A percentile compares a stretch with the other conserved stretches of the same genome.
These are phyloP conservation scores for Talaromyces albobiverticillius DNA, from an alignment of 2,329 filamentous ascomycete genomes.

Conservation along the genomic window DNA sequence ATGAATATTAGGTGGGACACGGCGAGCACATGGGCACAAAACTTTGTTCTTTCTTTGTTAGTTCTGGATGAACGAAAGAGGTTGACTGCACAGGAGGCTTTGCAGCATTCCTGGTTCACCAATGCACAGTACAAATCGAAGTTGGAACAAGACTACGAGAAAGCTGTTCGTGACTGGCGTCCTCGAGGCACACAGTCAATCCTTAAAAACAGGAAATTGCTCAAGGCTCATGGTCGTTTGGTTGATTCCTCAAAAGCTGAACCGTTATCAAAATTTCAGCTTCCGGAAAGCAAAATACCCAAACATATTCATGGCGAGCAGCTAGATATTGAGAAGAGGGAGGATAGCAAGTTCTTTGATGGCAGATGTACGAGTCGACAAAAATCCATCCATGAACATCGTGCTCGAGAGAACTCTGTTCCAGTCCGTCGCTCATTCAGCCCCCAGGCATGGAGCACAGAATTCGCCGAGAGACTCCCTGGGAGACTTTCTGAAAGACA, in stretches of 20 bases:
- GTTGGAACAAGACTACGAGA: slow-evolving; percentile 49
- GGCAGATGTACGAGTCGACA: neutral
- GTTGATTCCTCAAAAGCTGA: neutral
- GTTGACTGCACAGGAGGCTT: slow-evolving; percentile 53
- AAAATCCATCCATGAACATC: neutral
- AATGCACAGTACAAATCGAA: slow-evolving; percentile 43
- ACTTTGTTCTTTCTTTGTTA: slow-evolving; percentile 54
- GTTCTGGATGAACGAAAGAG: slow-evolving; percentile 49
- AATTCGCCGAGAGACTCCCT: neutral
- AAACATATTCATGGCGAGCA: neutral
- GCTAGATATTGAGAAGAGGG: neutral
- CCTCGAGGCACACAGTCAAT: slow-evolving; percentile 29
- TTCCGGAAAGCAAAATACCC: neutral
- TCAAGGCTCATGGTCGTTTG: neutral
- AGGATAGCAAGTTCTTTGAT: neutral
- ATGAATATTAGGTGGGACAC: slow-evolving; percentile 41
- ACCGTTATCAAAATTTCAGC: neutral
- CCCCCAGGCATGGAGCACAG: slow-evolving; percentile 1
- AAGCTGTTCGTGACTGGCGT: slow-evolving; percentile 50
- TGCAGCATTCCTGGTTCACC: slow-evolving; percentile 57
- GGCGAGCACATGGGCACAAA: slow-evolving; percentile 45
- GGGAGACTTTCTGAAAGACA: neutral
- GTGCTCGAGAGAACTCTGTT: neutral
- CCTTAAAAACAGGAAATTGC: neutral
- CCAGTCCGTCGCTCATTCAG: slow-evolving; percentile 4